Conservation (phyloP, 1,284 basidiomycete species). For the Tremellales sp. region DNA sequence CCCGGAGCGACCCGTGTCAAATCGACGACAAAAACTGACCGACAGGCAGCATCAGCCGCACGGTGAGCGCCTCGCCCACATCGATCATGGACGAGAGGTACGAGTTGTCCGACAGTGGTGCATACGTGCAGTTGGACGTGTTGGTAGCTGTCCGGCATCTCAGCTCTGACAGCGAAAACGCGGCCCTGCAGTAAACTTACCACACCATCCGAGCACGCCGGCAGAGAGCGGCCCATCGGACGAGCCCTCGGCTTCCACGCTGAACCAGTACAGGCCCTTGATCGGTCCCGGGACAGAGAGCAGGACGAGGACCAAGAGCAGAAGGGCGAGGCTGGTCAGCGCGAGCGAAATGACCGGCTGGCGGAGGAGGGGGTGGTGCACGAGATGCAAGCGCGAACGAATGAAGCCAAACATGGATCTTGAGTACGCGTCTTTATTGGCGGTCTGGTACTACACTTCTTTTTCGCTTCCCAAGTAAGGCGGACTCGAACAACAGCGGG, state of each 20-base stretch:
- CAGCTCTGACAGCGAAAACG: background rate
- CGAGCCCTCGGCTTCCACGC: slow-evolving; percentile 18
- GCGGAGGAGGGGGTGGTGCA: slow-evolving; percentile 18
- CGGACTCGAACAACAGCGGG: too few relatives aligned
- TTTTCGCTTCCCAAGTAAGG: too few relatives aligned
- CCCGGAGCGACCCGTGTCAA: background rate
- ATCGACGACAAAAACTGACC: slow-evolving; percentile 14
- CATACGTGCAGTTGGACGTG: slow-evolving; percentile 45
- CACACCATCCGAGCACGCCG: slow-evolving; percentile 43
- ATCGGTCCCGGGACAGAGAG: slow-evolving; percentile 44
- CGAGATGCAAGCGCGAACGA: too few relatives aligned
- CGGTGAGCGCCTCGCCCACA: slow-evolving; percentile 37
- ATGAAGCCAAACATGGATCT: too few relatives aligned
- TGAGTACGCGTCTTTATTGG: too few relatives aligned
- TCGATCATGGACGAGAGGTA: slow-evolving; percentile 36
- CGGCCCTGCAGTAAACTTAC: slow-evolving; percentile 20
- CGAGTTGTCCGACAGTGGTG: slow-evolving; percentile 39
- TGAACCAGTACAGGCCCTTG: slow-evolving; percentile 44
- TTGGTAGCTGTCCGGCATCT: slow-evolving; percentile 1
- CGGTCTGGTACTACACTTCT: too few relatives aligned
- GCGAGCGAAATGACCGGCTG: slow-evolving; percentile 34
- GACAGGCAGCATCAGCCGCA: slow-evolving; percentile 37
- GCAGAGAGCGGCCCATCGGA: slow-evolving; percentile 23
- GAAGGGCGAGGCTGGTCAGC: slow-evolving; percentile 33
- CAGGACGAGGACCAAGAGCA: slow-evolving; percentile 40